Conservation (phyloP, 805 yeast genomes). For the Scheffersomyces ergatensis region DNA sequence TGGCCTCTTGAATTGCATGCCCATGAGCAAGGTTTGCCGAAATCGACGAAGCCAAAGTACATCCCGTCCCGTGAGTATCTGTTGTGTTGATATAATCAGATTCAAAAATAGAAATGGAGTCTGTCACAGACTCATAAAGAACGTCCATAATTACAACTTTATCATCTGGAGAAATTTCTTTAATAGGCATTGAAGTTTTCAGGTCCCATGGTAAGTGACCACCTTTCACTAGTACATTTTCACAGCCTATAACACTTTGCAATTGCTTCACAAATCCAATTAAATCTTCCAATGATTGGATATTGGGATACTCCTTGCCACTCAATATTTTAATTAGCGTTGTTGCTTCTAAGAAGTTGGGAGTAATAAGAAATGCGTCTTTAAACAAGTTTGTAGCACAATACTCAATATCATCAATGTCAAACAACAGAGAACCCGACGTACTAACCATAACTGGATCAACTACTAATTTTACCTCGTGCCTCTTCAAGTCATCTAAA, state of each 20-base stretch:
- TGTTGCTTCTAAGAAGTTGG: constrained; percentile 69
- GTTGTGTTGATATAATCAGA: constrained; percentile 45
- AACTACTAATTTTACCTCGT: constrained; percentile 46
- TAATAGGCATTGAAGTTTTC: constrained; percentile 9
- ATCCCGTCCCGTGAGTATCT: constrained; percentile 88
- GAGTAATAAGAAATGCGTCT: constrained; percentile 64
- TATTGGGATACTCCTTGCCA: constrained; percentile 10
- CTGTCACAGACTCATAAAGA: constrained; percentile 43
- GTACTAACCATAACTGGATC: constrained; percentile 89
- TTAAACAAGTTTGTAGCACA: constrained; percentile 47
- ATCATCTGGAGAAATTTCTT: background rate
- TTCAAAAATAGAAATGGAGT: constrained; percentile 40
- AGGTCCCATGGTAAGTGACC: constrained; percentile 62
- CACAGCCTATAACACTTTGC: constrained; percentile 34
- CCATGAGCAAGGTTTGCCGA: constrained; percentile 72
- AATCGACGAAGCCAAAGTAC: constrained; percentile 80
- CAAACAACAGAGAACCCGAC: constrained; percentile 63
- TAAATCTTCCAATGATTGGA: constrained; percentile 34
- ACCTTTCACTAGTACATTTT: constrained; percentile 70
- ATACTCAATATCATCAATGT: constrained; percentile 41
- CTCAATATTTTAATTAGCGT: constrained; percentile 32
- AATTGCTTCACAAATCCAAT: constrained; percentile 18
- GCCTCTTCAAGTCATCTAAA: constrained; percentile 25
- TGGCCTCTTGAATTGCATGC: constrained; percentile 42
- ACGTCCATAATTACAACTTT: constrained; percentile 44